Evolutionary conservation across 306 rosid genomes (phyloP).

Genomic region (Prunus mira): DNA sequence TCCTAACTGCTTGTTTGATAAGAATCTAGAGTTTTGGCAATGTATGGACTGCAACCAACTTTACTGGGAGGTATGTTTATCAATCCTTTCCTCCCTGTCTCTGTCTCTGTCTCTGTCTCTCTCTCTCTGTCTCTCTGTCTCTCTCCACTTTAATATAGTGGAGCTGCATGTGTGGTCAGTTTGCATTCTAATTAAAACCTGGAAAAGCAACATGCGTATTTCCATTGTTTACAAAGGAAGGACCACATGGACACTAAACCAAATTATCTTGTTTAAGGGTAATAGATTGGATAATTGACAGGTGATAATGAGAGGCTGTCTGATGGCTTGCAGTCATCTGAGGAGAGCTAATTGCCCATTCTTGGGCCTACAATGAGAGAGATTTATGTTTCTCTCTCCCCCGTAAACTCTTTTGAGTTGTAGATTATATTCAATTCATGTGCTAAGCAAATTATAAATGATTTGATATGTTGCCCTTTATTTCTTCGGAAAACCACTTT

Average conservation of each 20-base stretch:
- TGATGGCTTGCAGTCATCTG: too few relatives aligned
- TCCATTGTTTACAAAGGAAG: not conserved
- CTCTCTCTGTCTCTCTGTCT: not conserved
- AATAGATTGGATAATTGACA: not conserved
- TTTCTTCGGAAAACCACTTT: not conserved
- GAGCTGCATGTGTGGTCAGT: not conserved
- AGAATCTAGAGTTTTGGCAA: slow-evolving; percentile 91
- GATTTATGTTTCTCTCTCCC: not conserved
- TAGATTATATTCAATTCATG: not conserved
- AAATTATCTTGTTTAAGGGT: not conserved
- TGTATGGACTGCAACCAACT: slow-evolving; percentile 90
- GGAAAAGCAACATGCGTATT: not conserved
- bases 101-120: slow-evolving; percentile 11
- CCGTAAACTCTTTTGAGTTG: not conserved
- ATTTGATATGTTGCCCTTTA: not conserved
- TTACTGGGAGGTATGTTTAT: slow-evolving; percentile 80
- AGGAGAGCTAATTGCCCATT: not conserved
- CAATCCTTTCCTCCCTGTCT: slow-evolving; percentile 7
- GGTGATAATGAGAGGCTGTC: not conserved
- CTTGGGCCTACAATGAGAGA: not conserved
- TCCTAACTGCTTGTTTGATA: slow-evolving; percentile 76
- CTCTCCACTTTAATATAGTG: not conserved
- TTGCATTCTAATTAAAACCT: not conserved
- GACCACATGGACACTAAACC: not conserved
- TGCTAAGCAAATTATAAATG: not conserved